These are phyloP conservation scores for Tephrocybe sp. DNA, from an alignment of 768 basidiomycete genomes.

Conservation along the genomic window DNA sequence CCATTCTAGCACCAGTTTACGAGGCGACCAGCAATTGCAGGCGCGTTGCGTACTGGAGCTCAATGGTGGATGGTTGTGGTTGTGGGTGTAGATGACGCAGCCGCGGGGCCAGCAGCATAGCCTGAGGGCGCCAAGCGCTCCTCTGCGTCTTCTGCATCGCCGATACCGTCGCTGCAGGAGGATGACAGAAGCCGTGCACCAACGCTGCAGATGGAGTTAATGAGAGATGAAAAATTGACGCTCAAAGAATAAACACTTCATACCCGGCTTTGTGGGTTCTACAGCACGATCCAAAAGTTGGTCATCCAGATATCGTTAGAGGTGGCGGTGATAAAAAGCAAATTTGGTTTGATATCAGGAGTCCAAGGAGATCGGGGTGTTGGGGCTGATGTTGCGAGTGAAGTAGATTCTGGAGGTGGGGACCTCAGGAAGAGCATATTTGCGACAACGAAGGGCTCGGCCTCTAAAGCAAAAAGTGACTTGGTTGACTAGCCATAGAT, in stretches of 20 bases:
- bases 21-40: no score
- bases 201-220: conserved; percentile 23
- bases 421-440: conserved; percentile 17
- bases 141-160: no score
- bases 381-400: conserved; percentile 16
- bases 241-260: conserved; percentile 13
- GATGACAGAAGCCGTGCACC: conserved; percentile 38
- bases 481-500: conserved; percentile 19
- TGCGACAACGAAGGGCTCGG: conserved; percentile 17
- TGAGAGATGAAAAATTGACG: conserved; percentile 1
- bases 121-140: no score
- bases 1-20: no score
- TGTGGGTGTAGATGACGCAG: no score
- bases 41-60: no score
- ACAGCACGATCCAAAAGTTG: no score
- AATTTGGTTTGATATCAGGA: conserved; percentile 16
- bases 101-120: no score
- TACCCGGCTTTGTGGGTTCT: no score
- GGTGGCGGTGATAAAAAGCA: conserved; percentile 15
- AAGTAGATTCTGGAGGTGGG: conserved; percentile 30
- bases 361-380: conserved; percentile 28
- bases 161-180: no score
- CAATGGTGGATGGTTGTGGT: no score
- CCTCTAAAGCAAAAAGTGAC: conserved; percentile 6
- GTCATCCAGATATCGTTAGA: conserved; percentile 16